Percentiles rank a stretch among this genome's conserved stretches.
These are phyloP conservation scores for Hanseniaspora uvarum DNA, from an alignment of 1,139 yeast genomes.

Conservation along the genomic window DNA sequence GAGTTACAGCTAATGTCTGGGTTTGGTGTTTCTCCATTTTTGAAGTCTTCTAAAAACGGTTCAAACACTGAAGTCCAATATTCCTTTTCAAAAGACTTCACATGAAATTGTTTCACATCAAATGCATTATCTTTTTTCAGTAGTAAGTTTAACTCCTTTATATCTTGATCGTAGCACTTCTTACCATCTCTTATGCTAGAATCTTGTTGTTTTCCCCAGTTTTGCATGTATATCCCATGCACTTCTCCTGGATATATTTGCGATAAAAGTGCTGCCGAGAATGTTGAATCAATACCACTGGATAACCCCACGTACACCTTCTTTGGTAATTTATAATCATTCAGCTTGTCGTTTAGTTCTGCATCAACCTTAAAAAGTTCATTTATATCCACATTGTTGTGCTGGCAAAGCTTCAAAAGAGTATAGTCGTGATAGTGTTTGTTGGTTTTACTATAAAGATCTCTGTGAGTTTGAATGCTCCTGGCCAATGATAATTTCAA, in stretches of 20 bases:
- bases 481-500: neutral
- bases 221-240: slow-evolving; percentile 80
- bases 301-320: slow-evolving; percentile 18
- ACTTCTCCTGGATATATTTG: slow-evolving; percentile 37
- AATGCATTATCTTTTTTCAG: slow-evolving; percentile 47
- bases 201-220: slow-evolving; percentile 49
- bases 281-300: slow-evolving; percentile 83
- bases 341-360: neutral
- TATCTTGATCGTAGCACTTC: slow-evolving; percentile 72
- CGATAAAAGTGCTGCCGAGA: slow-evolving; percentile 66
- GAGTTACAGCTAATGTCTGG: slow-evolving; percentile 88
- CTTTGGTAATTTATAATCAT: neutral
- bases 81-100: slow-evolving; percentile 51
- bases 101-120: slow-evolving; percentile 64
- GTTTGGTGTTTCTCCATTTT: slow-evolving; percentile 74
- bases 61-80: slow-evolving; percentile 88
- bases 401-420: slow-evolving; percentile 8
- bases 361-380: neutral
- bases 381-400: neutral
- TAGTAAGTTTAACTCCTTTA: slow-evolving; percentile 70
- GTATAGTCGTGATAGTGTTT: neutral
- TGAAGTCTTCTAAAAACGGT: slow-evolving; percentile 75
- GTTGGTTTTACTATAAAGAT: neutral
- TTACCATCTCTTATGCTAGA: slow-evolving; percentile 23
- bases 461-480: neutral